These are phyloP conservation scores for Hippophae tibetana DNA, from an alignment of 306 rosid species.

Conservation along the genomic window DNA sequence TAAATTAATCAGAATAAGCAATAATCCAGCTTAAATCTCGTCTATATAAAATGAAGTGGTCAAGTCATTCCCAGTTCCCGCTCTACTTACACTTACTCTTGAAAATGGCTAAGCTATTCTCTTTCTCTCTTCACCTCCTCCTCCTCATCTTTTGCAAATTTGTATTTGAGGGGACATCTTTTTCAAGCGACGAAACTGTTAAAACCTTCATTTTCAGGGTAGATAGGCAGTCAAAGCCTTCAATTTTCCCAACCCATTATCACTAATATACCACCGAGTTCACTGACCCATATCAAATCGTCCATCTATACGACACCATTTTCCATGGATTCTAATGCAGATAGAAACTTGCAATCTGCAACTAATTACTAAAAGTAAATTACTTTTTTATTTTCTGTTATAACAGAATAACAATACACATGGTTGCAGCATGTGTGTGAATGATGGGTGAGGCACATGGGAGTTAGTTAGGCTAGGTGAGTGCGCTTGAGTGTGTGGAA, in stretches of 20 bases:
- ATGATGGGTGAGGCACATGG: no score
- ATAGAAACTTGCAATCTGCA: no score
- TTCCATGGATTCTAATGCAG: conserved; percentile 60
- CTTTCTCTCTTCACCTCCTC: not conserved
- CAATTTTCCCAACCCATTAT: conserved; percentile 61
- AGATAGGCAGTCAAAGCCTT: conserved; percentile 52
- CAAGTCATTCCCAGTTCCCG: not conserved
- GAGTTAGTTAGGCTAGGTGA: no score
- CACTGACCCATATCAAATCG: conserved; percentile 42
- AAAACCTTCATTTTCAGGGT: conserved; percentile 68
- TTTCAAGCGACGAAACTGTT: conserved; percentile 9
- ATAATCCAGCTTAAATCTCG: no score
- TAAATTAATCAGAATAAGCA: no score
- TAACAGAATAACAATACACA: no score
- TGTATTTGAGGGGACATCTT: conserved; percentile 1
- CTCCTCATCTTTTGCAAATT: conserved; percentile 21
- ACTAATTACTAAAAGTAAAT: no score
- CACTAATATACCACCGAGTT: conserved; percentile 77
- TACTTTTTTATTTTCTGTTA: no score
- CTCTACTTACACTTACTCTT: conserved; percentile 14
- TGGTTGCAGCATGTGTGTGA: no score
- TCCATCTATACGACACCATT: conserved; percentile 61
- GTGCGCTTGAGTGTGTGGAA: no score
- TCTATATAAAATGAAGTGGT: no score
- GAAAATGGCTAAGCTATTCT: conserved; percentile 14